phyloP scores from a whole-genome alignment of 257 asterid species.

The Rehmannia glutinosa region DNA sequence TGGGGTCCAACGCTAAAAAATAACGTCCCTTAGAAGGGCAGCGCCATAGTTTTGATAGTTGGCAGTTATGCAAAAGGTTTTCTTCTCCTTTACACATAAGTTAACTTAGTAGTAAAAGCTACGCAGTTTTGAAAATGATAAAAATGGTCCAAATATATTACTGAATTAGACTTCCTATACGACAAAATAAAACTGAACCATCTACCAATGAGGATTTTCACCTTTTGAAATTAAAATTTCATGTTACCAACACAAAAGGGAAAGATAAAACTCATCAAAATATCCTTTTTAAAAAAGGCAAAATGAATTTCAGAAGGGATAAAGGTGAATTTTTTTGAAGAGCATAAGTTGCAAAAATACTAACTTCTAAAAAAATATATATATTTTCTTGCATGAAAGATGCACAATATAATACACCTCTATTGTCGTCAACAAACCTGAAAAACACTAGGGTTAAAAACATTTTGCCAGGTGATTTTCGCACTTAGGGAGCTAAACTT shows the following conservation, averaged over 20 bases:
- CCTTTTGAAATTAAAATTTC: no score
- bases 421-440: no score
- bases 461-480: no score
- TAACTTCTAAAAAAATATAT: no score
- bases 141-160: neutral
- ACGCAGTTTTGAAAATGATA: slow-evolving; percentile 1
- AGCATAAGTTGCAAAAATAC: neutral
- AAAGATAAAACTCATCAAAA: no score
- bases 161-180: neutral
- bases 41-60: slow-evolving; percentile 20
- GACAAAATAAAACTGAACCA: neutral
- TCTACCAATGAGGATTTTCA: no score
- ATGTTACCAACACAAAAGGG: no score
- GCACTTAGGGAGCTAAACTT: no score
- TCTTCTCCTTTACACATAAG: slow-evolving; percentile 52
- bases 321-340: slow-evolving; percentile 4
- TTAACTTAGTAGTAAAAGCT: slow-evolving; percentile 23
- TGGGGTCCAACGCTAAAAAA: slow-evolving; percentile 13
- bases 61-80: slow-evolving; percentile 7
- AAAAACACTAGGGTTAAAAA: no score
- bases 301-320: no score
- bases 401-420: neutral
- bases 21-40: slow-evolving; percentile 51
- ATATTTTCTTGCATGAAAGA: slow-evolving; percentile 14
- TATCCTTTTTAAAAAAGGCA: no score